Evolutionary conservation across 2,329 filamentous ascomycete species (phyloP).

Genomic region (Pseudogymnoascus sp.): DNA sequence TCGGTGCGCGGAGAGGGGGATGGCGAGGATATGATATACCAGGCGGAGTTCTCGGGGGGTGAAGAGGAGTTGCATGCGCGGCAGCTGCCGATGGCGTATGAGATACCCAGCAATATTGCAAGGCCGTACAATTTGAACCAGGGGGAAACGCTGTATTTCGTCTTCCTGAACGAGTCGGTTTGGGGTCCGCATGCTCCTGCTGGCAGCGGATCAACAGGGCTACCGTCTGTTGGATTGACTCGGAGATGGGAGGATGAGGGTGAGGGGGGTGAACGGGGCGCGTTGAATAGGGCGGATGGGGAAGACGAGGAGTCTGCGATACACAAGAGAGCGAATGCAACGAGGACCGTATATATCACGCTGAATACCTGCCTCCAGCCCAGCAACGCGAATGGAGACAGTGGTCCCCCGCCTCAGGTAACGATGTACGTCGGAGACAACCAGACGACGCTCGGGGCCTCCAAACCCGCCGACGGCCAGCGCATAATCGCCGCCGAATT

Average conservation of each 20-base stretch:
- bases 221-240: slow-evolving; percentile 26
- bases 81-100: background rate
- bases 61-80: background rate
- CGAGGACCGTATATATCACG: slow-evolving; percentile 58
- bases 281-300: slow-evolving; percentile 10
- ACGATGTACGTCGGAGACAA: slow-evolving; percentile 62
- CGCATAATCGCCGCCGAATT: slow-evolving; percentile 16
- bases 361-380: slow-evolving; percentile 83
- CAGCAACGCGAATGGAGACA: slow-evolving; percentile 17
- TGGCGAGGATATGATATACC: slow-evolving; percentile 19
- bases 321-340: slow-evolving; percentile 9
- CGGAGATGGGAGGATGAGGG: slow-evolving; percentile 15
- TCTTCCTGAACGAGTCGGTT: slow-evolving; percentile 50
- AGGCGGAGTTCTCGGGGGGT: slow-evolving; percentile 15
- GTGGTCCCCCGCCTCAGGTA: slow-evolving; percentile 58
- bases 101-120: slow-evolving; percentile 53
- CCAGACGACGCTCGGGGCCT: slow-evolving; percentile 59
- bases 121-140: slow-evolving; percentile 49
- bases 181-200: slow-evolving; percentile 34
- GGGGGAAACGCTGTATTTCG: slow-evolving; percentile 55
- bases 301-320: slow-evolving; percentile 9
- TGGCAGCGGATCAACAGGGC: slow-evolving; percentile 21
- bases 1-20: slow-evolving; percentile 18
- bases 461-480: slow-evolving; percentile 13
- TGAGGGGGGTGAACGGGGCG: slow-evolving; percentile 13